Conservation (phyloP, 257 asterid species). For the Solanum dulcamara region DNA sequence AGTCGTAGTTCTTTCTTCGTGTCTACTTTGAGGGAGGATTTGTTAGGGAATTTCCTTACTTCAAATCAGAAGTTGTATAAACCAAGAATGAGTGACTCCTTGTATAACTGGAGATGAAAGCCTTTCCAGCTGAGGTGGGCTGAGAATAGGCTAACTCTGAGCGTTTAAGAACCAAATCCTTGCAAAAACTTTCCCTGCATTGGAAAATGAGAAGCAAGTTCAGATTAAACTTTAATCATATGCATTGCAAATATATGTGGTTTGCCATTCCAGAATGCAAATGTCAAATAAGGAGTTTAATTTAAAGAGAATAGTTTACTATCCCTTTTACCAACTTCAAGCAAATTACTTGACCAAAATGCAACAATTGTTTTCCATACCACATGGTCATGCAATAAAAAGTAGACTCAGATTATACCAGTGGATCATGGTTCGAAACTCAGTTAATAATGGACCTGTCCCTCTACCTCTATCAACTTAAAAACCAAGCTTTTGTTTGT, state of each 20-base stretch:
- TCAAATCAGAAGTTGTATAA: constrained; percentile 31
- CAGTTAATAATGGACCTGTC: not conserved
- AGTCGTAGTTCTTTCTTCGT: not conserved
- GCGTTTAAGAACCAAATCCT: constrained; percentile 21
- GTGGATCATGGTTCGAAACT: not conserved
- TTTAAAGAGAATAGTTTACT: not conserved
- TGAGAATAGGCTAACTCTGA: constrained; percentile 58
- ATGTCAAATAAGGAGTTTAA: not conserved
- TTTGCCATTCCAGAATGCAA: not conserved
- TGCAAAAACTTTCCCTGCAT: constrained; percentile 56
- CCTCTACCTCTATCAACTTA: not conserved
- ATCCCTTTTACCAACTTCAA: not conserved
- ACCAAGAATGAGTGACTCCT: constrained; percentile 41
- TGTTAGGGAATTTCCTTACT: not conserved
- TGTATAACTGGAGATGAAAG: constrained; percentile 51
- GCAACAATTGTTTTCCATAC: not conserved
- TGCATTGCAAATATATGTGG: not conserved
- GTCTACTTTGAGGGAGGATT: not conserved
- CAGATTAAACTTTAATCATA: not conserved
- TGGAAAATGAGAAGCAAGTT: not conserved
- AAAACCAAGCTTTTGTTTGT: not conserved
- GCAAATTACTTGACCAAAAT: not conserved
- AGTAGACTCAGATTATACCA: not conserved
- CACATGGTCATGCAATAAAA: not conserved
- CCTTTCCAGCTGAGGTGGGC: constrained; percentile 60